Evolutionary conservation across 805 yeast species (phyloP).

Genomic region (Candida manassasensis): DNA sequence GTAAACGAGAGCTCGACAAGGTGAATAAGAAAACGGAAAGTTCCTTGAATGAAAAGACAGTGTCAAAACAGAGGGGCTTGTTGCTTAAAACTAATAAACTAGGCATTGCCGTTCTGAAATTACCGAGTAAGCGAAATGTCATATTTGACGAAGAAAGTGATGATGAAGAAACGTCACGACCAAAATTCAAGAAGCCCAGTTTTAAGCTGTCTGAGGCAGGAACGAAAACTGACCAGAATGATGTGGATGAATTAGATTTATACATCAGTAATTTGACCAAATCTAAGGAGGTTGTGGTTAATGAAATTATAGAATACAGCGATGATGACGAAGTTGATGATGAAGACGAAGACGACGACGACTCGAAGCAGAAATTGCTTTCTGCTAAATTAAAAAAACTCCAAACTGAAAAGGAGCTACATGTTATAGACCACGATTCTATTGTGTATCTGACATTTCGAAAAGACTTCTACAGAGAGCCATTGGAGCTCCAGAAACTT

Average conservation of each 20-base stretch:
- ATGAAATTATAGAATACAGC: conserved; percentile 13
- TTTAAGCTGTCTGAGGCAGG: conserved; percentile 3
- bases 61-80: conserved; percentile 5
- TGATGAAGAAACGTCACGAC: conserved; percentile 17
- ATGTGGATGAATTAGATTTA: conserved; percentile 33
- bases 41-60: not conserved
- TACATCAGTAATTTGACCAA: conserved; percentile 30
- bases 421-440: conserved; percentile 42
- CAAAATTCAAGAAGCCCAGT: conserved; percentile 18
- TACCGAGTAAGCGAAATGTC: conserved; percentile 7
- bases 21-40: not conserved
- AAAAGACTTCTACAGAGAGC: conserved; percentile 60
- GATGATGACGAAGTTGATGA: conserved; percentile 15
- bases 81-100: conserved; percentile 7
- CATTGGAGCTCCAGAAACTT: conserved; percentile 46
- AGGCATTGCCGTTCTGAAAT: conserved; percentile 4
- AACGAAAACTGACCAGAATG: conserved; percentile 27
- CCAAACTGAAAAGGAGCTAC: conserved; percentile 47
- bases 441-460: conserved; percentile 50
- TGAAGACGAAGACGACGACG: conserved; percentile 33
- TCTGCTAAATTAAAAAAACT: conserved; percentile 36
- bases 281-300: not conserved
- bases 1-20: conserved; percentile 20
- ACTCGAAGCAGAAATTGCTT: conserved; percentile 28
- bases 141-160: conserved; percentile 25